Conservation (phyloP, 2,329 filamentous ascomycete genomes). For the Ophiocordyceps sinensis region DNA sequence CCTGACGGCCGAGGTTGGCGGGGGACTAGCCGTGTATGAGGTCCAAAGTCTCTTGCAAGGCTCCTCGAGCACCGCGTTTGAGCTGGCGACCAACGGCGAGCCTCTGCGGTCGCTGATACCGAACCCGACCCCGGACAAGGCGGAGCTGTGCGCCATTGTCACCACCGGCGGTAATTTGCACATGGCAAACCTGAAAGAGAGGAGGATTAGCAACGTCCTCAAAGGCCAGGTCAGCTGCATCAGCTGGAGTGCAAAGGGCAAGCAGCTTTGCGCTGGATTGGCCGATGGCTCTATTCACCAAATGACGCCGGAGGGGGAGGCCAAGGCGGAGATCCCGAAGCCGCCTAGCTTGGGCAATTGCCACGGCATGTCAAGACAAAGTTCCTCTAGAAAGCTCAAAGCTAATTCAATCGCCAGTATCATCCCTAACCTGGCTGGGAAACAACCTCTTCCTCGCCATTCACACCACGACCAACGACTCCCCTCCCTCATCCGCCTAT, state of each 20-base stretch:
- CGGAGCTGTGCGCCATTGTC: conserved; percentile 66
- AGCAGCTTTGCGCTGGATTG: conserved; percentile 79
- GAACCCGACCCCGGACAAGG: conserved; percentile 62
- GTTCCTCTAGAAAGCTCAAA: background rate
- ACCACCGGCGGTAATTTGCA: conserved; percentile 68
- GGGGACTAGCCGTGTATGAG: conserved; percentile 74
- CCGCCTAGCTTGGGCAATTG: conserved; percentile 53
- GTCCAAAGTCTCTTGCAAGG: conserved; percentile 53
- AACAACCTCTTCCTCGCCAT: conserved; percentile 73
- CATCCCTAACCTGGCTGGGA: conserved; percentile 75
- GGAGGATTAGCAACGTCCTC: conserved; percentile 47
- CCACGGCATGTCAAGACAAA: conserved; percentile 43
- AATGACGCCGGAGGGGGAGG: conserved; percentile 66
- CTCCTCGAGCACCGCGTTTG: conserved; percentile 52
- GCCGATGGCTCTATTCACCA: conserved; percentile 68
- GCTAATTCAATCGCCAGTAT: conserved; percentile 34
- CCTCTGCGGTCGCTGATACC: conserved; percentile 61
- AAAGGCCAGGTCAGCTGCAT: conserved; percentile 67
- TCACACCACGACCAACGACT: conserved; percentile 51
- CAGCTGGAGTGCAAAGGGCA: conserved; percentile 86
- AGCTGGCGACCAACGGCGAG: conserved; percentile 63
- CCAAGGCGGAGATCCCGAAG: conserved; percentile 65
- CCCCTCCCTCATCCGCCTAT: conserved; percentile 53
- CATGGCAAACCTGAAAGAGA: conserved; percentile 65
- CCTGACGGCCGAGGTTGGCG: conserved; percentile 65